A percentile compares a stretch with the other conserved stretches of the same genome.
Conservation (phyloP, 305 asterid genomes). For the Rubia tinctorum region DNA sequence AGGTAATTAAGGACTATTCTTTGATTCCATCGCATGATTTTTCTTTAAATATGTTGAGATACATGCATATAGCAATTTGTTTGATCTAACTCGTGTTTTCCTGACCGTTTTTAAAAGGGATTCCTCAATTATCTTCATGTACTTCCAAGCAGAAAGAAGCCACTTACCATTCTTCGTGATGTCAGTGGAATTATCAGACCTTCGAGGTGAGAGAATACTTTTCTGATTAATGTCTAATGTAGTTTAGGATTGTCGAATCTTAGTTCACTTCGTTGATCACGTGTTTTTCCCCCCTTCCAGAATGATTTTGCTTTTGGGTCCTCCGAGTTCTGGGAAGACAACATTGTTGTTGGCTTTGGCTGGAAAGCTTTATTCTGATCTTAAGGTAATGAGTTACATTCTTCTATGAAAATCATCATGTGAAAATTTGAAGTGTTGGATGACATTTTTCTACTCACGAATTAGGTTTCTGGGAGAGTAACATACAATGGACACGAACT, state of each 20-base stretch:
- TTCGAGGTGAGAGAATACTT: slow-evolving; percentile 56
- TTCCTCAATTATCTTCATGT: slow-evolving; percentile 56
- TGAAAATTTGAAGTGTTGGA: neutral
- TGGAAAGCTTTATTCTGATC: slow-evolving; percentile 67
- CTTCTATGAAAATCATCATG: neutral
- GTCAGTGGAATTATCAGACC: slow-evolving; percentile 93
- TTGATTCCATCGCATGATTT: neutral
- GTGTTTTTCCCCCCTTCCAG: slow-evolving; percentile 39
- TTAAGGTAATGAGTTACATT: slow-evolving; percentile 41
- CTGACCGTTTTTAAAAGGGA: slow-evolving; percentile 35
- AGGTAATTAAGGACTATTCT: slow-evolving; percentile 31
- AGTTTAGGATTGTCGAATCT: neutral
- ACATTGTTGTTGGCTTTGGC: slow-evolving; percentile 85
- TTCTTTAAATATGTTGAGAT: neutral
- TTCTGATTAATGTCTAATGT: neutral
- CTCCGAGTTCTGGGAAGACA: slow-evolving; percentile 94
- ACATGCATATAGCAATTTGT: neutral
- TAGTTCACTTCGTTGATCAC: slow-evolving; percentile 8
- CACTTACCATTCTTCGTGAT: slow-evolving; percentile 73
- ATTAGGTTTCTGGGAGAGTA: slow-evolving; percentile 70
- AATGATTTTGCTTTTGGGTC: slow-evolving; percentile 89
- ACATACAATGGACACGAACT: slow-evolving; percentile 81
- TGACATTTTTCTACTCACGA: neutral
- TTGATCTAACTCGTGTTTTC: neutral
- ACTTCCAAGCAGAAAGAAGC: slow-evolving; percentile 67